Evolutionary conservation across 768 basidiomycete genomes (phyloP).

Genomic region (Suillus paluster): DNA sequence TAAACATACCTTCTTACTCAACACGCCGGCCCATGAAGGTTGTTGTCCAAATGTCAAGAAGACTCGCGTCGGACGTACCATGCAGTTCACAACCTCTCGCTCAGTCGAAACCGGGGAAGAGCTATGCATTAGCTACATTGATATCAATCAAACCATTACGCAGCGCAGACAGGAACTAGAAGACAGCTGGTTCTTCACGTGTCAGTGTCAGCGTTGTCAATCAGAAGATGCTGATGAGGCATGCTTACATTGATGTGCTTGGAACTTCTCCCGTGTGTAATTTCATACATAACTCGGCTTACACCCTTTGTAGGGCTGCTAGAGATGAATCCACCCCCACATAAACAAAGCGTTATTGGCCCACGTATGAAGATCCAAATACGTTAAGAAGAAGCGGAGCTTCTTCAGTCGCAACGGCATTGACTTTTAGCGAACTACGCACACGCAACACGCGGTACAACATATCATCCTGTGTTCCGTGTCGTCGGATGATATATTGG

Average conservation of each 20-base stretch:
- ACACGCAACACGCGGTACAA: not conserved
- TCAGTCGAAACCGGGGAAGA: slow-evolving; percentile 55
- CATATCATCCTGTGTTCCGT: too few relatives aligned
- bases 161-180: slow-evolving; percentile 46
- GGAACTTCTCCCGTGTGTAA: too few relatives aligned
- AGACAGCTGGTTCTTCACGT: slow-evolving; percentile 61
- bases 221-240: slow-evolving; percentile 16
- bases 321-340: slow-evolving; percentile 9
- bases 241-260: not conserved
- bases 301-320: not conserved
- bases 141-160: slow-evolving; percentile 32
- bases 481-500: too few relatives aligned
- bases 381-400: not conserved
- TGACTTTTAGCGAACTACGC: not conserved
- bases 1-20: slow-evolving; percentile 2
- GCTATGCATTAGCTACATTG: slow-evolving; percentile 62
- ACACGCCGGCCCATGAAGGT: slow-evolving; percentile 37
- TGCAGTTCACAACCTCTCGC: slow-evolving; percentile 51
- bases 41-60: slow-evolving; percentile 59
- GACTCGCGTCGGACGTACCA: slow-evolving; percentile 44
- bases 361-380: not conserved
- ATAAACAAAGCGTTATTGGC: not conserved
- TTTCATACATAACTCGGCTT: not conserved
- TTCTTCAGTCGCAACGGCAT: not conserved
- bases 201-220: slow-evolving; percentile 52